A percentile compares a stretch with the other conserved stretches of the same genome.
phyloP scores from a whole-genome alignment of 257 asterid genomes.

The Ehretia macrophylla region DNA sequence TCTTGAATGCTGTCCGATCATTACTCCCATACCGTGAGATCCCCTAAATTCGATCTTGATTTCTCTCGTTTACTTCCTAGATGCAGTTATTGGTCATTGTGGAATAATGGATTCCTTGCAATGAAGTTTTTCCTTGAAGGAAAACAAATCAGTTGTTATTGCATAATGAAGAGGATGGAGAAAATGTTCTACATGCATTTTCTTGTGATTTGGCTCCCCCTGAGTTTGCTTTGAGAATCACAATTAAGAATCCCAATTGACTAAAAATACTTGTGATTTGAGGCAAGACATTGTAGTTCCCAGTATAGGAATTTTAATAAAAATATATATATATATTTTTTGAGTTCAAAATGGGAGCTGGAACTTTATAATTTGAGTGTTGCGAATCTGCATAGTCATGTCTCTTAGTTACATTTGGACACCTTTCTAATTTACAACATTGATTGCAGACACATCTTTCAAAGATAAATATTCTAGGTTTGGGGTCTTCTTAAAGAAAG shows the following conservation, averaged over 20 bases:
- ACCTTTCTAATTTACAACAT: constrained; percentile 28
- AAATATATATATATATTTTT: too few species aligned
- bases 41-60: constrained; percentile 17
- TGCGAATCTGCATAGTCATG: background rate
- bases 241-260: background rate
- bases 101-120: too few species aligned
- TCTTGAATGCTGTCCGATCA: constrained; percentile 79
- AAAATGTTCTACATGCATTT: too few species aligned
- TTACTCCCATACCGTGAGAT: constrained; percentile 78
- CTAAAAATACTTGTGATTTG: background rate
- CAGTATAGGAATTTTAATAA: too few species aligned
- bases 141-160: too few species aligned
- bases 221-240: background rate
- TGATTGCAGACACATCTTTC: constrained; percentile 73
- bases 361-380: too few species aligned
- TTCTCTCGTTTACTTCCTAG: too few species aligned
- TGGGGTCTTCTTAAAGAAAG: constrained; percentile 70
- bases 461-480: constrained; percentile 67
- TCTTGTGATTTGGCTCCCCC: background rate
- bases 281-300: too few species aligned
- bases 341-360: too few species aligned
- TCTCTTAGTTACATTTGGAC: constrained; percentile 12
- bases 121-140: too few species aligned
- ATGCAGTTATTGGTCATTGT: too few species aligned
- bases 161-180: too few species aligned